Percentiles rank a stretch among this genome's conserved stretches.
phyloP scores from a whole-genome alignment of 805 yeast genomes.

The Komagataella phaffii region DNA sequence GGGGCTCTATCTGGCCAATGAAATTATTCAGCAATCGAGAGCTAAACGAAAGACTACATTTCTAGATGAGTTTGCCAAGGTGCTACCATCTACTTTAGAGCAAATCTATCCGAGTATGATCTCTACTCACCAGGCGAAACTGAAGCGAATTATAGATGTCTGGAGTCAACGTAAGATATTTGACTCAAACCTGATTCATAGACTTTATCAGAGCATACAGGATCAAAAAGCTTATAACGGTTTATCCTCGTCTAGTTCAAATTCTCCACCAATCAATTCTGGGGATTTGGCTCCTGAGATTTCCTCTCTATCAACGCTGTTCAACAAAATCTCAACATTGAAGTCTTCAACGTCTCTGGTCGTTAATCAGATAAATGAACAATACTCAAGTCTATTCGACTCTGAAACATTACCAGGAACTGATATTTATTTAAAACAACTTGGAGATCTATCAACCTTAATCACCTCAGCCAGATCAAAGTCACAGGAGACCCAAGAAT shows the following conservation, averaged over 20 bases:
- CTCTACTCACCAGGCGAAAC: conserved; percentile 21
- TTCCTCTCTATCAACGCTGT: conserved; percentile 10
- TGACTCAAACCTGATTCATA: conserved; percentile 6
- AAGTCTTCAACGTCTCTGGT: conserved; percentile 9
- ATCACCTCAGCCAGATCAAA: conserved; percentile 1
- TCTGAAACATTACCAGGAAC: conserved; percentile 19
- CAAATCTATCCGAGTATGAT: conserved; percentile 19
- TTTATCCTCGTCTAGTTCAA: background rate
- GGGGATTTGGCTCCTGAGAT: conserved; percentile 13
- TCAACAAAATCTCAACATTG: conserved; percentile 10
- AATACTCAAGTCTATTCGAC: conserved; percentile 12
- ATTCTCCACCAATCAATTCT: conserved; percentile 1
- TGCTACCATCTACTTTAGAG: conserved; percentile 27
- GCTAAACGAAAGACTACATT: conserved; percentile 48
- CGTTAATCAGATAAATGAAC: conserved; percentile 9
- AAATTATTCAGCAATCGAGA: conserved; percentile 67
- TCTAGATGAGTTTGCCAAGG: conserved; percentile 38
- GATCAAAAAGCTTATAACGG: background rate
- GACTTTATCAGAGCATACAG: background rate
- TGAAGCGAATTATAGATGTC: conserved; percentile 37
- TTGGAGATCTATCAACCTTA: conserved; percentile 6
- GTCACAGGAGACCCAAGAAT: conserved; percentile 5
- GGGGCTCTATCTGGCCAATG: conserved; percentile 63
- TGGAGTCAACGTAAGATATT: conserved; percentile 46
- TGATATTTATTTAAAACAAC: conserved; percentile 12